Base-by-base conservation (phyloP, 2,329 filamentous ascomycete species). In the Rhinocladiella mackenziei region DNA sequence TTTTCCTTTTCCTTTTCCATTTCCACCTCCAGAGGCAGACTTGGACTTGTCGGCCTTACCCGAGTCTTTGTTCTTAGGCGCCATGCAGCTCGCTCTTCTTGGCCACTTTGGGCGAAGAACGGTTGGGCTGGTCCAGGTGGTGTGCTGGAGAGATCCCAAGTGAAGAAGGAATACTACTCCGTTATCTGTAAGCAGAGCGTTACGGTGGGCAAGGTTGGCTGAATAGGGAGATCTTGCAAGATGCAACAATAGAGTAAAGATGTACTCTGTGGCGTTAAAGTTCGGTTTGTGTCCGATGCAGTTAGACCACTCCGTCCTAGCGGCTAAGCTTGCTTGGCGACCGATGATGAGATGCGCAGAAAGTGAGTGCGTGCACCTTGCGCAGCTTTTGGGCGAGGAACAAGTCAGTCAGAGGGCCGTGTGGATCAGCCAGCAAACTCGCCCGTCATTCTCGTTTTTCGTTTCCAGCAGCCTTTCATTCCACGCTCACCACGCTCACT, bases 1-100 rank as follows among this genome's bases (percentile, higher is more conserved):
- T 49, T 70, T 70, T 39, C 62, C 63, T 54, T 67, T 69, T 48
- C 62, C 63, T 54, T 67, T 69, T 48, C 64, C 62, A 47, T 49
- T 56, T 15, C 26, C 33, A 23, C 37, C 25, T 35, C 40, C 40
- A 8, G 48, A 41, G 25, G 34, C 58, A 54, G 46, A 57, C 56
- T 61, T 62, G 40, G 56, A 60, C 48, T 65, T 66, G 53, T 37
- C 34, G 14, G 20, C 19, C 40, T 50, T 50, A 50, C 48, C 49
- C 26, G 46, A 42, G 37, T 57, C 49, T 45, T 68, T 70, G 50
- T 63, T 67, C 46, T 70, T 70, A 28, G 65, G 64, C 13, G 65
- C 65, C 68, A 71, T 71, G 7, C 10, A 40, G 14, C 19, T 10
- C 6, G 36, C 19, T 32, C 15, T 15, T 10, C 13, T 5, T 3